Evolutionary conservation across 441 rosid species (phyloP), one percentile per base, ranked within the genome.

Genomic region (Eutrema salsugineum): DNA sequence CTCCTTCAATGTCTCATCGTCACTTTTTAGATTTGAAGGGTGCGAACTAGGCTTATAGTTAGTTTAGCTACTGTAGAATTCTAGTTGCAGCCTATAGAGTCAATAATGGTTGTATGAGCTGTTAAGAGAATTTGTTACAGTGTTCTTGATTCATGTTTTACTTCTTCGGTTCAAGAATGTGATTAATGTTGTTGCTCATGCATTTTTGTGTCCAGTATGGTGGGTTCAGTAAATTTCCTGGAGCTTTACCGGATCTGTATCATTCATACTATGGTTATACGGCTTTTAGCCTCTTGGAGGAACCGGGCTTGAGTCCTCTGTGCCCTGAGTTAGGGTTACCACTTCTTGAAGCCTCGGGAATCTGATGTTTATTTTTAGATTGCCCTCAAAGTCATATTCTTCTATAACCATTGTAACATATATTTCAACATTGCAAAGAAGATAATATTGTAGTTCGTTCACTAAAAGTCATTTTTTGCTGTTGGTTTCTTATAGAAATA

Each of bases 261-360:
- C 99, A 94, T 78, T 86, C 97, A 42, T 92, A 82, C 83, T 92
- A 88, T 32, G 98, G 97, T 66, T 85, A 56, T 68, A 80, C 91
- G 14, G 99, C 98, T 33, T 88, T 90, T 75, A 88, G 98, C 78
- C 88, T 92, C 36, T 77, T 92, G 88, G 94, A 88, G 75, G 99
- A 92, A 73, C 85, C 88, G 10, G 88, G 84, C 46, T 75, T 90
- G 57, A 87, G 83, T 58, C 82, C 91, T 22, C 84, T 86, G n/a
- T 84, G 79, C 30, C 85, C 87, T 40, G 92, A 91, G 76, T 87
- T 94, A 24, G 99, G 99, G 68, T 66, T 94, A 60, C 79, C 90
- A 14, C 79, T 79, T 60, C 67, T 78, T 71, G 85, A 84, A 68
- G 73, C 81, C 48, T 46, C 46, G 2, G 86, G 85, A 71, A 78